phyloP scores from a whole-genome alignment of 371 early-diverging fungal species.

The Chytridium lagenaria region DNA sequence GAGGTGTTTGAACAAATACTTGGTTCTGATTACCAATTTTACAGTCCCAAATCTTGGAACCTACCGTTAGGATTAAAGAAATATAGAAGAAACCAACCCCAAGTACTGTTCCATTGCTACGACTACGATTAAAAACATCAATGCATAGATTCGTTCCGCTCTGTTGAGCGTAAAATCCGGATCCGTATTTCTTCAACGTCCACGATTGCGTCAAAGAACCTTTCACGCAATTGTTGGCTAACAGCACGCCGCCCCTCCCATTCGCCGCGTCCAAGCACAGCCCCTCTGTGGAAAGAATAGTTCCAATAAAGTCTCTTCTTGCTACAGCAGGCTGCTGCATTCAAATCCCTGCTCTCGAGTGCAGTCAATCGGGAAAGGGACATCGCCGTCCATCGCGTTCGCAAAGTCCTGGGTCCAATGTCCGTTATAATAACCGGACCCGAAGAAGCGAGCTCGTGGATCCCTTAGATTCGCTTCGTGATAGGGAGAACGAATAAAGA shows the following conservation, averaged over 20 bases:
- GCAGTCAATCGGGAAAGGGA: constrained; percentile 28
- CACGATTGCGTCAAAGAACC: constrained; percentile 11
- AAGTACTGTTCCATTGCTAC: constrained; percentile 9
- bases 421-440: constrained; percentile 19
- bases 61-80: neutral
- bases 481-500: constrained; percentile 14
- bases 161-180: constrained; percentile 23
- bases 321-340: constrained; percentile 20
- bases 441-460: neutral
- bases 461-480: constrained; percentile 18
- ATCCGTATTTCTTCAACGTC: constrained; percentile 23
- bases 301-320: neutral
- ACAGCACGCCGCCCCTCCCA: constrained; percentile 7
- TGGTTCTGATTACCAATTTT: constrained; percentile 2
- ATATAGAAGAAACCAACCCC: constrained; percentile 14
- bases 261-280: constrained; percentile 14
- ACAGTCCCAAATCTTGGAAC: constrained; percentile 15
- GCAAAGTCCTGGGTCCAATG: constrained; percentile 31
- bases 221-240: neutral
- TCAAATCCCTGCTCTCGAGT: constrained; percentile 14
- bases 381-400: neutral
- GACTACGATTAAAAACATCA: constrained; percentile 6
- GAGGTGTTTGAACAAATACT: neutral
- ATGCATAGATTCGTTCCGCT: constrained; percentile 21
- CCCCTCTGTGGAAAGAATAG: constrained; percentile 7